Conservation (phyloP, 73 alveolate genomes). For the Tetrahymena malaccensis region DNA sequence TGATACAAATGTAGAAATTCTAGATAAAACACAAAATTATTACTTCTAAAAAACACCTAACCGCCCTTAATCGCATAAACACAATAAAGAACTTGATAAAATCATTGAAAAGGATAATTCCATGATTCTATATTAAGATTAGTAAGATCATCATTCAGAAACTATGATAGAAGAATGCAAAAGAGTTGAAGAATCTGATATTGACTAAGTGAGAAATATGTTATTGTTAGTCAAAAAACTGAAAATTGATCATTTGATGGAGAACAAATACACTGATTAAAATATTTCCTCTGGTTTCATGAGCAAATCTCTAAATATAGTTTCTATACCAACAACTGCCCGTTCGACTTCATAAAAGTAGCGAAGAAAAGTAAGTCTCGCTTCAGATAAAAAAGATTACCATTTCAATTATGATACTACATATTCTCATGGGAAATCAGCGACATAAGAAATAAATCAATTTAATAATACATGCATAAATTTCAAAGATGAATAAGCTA, state of each 20-base stretch:
- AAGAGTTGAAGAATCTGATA: background rate
- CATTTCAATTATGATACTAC: background rate
- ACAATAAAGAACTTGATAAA: background rate
- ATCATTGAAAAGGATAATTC: background rate
- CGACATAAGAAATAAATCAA: background rate
- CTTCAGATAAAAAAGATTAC: background rate
- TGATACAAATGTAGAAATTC: background rate
- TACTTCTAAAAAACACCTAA: background rate
- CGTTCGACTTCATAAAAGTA: background rate
- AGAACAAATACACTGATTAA: background rate
- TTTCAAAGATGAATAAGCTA: background rate
- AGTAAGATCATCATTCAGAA: background rate
- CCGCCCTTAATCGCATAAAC: background rate
- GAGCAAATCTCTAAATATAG: background rate
- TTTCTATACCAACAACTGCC: background rate
- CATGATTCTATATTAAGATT: background rate
- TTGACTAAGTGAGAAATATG: background rate
- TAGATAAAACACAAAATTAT: background rate
- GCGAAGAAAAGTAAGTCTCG: background rate
- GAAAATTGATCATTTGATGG: background rate
- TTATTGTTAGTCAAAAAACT: background rate
- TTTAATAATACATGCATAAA: background rate
- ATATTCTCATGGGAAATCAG: background rate
- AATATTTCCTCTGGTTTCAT: background rate
- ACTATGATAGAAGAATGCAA: background rate